Evolutionary conservation across 2,329 filamentous ascomycete species (phyloP), one percentile per base, ranked within the genome.

Genomic region (Parastagonospora nodorum): DNA sequence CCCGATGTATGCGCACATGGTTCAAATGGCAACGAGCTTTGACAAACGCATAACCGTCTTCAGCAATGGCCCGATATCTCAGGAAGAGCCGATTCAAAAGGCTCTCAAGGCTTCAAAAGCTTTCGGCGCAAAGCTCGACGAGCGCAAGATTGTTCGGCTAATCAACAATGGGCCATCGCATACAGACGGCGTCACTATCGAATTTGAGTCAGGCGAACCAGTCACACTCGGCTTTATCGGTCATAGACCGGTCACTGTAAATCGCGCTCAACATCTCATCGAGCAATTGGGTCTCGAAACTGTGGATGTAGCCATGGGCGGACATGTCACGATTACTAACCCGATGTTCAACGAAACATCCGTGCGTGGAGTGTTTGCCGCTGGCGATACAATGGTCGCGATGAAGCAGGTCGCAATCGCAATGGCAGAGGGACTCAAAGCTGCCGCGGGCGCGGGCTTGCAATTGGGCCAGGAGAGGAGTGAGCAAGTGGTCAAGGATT

Each of bases 291-390:
- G 64, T 9, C 5, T 72, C 1, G 67, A 74, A 52, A 71, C 77
- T 41, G 74, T 74, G 35, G 75, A 75, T 1, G 63, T 73, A 0
- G 53, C 51, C 2, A 49, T 78, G 80, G 59, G 76, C 63, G 16
- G 68, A 69, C 48, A 78, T 78, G 55, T 73, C 79, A 19, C 76
- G 73, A 8, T 68, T 45, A 66, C 68, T 0, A 68, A 67, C 15
- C 55, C 63, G 2, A 80, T 80, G 31, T 81, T 83, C 58, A 73
- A 77, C 35, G 73, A 78, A 62, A 82, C 82, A 3, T 80, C 65
- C 46, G 74, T 82, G 0, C 65, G 69, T 2, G 83, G 83, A 0
- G 78, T 81, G 2, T 84, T 81, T 67, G 82, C 81, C 0, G 80
- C 73, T 1, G 83, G 83, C 0, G 83, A 86, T 65, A 71, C 64